phyloP scores from a whole-genome alignment of 2,329 filamentous ascomycete species.

The Aaosphaeria arxii region DNA sequence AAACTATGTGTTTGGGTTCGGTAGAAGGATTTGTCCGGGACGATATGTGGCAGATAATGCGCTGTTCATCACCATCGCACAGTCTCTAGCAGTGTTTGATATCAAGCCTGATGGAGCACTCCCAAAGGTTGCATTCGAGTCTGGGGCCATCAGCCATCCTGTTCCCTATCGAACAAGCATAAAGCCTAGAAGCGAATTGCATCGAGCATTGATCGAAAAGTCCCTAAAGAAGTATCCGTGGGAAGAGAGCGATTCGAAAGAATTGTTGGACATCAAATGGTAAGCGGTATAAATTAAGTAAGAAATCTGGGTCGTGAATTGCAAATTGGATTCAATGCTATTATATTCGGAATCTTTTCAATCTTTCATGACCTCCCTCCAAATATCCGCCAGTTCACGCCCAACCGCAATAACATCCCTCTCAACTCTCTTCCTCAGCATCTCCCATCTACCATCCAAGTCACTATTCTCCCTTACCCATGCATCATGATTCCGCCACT shows the following conservation, averaged over 20 bases:
- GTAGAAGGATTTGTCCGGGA: conserved; percentile 44
- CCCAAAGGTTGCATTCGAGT: conserved; percentile 32
- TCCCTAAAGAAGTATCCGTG: conserved; percentile 38
- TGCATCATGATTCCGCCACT: conserved; percentile 15
- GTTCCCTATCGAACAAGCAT: conserved; percentile 33
- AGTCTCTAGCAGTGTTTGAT: conserved; percentile 47
- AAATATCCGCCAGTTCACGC: neutral
- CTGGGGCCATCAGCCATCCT: conserved; percentile 40
- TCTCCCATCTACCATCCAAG: conserved; percentile 13
- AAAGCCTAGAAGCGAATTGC: conserved; percentile 30
- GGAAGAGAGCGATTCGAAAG: conserved; percentile 38
- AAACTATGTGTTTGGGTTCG: conserved; percentile 37
- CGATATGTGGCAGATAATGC: conserved; percentile 42
- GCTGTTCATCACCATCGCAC: conserved; percentile 42
- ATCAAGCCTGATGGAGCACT: conserved; percentile 40
- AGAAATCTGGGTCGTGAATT: too few relatives aligned
- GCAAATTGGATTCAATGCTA: neutral
- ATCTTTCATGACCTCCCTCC: neutral
- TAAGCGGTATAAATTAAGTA: neutral
- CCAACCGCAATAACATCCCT: neutral
- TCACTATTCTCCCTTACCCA: conserved; percentile 4
- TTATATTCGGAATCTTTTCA: neutral
- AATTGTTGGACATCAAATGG: conserved; percentile 2
- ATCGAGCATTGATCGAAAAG: conserved; percentile 30
- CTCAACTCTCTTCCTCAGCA: conserved; percentile 2